A percentile compares a stretch with the other conserved stretches of the same genome.
Evolutionary conservation across 345 rosid genomes (phyloP).

Genomic region (Psidium friedrichsthalianum): DNA sequence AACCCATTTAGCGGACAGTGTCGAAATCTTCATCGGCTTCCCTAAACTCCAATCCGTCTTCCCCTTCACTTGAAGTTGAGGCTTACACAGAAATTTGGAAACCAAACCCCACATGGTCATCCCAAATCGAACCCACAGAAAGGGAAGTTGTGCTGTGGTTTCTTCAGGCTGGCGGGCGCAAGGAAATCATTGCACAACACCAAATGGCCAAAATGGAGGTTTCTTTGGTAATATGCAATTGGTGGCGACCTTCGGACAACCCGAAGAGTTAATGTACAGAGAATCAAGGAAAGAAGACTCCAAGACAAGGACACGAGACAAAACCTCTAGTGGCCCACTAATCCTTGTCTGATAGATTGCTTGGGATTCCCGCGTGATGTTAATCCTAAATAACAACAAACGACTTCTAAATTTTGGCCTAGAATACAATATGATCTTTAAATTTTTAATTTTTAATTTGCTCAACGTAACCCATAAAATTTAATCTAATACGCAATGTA

Average conservation of each 20-base stretch:
- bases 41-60: neutral
- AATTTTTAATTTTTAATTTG: no score
- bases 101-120: neutral
- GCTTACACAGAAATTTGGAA: neutral
- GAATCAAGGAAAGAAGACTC: neutral
- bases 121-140: neutral
- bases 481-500: no score
- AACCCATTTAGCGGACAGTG: neutral
- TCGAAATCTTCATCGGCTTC: neutral
- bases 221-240: neutral
- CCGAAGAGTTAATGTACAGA: neutral
- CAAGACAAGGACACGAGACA: neutral
- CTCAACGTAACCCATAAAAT: no score
- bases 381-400: no score
- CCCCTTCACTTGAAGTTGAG: neutral
- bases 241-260: neutral
- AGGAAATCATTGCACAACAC: neutral
- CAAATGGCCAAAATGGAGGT: neutral
- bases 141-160: neutral
- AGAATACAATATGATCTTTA: no score
- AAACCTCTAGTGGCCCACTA: neutral
- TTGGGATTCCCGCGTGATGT: neutral
- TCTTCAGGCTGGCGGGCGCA: neutral
- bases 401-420: no score
- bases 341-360: neutral